Base-by-base conservation (phyloP, 352 stramenopile species). In the Plasmopara viticola region DNA sequence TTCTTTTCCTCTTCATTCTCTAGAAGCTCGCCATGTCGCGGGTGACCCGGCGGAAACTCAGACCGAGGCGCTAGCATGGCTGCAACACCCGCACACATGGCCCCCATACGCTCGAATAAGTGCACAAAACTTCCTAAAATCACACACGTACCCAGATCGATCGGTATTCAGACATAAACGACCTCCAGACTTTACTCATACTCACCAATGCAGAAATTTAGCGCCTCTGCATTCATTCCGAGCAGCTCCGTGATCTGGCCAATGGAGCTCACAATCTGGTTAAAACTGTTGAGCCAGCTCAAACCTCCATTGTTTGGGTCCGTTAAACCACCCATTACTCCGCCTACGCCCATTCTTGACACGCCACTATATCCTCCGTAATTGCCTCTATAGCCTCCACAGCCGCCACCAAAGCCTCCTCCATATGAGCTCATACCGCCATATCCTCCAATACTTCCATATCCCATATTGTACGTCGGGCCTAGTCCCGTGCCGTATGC, bases 81-180 rank as follows among this genome's bases (percentile, higher is more conserved):
- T 6, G 79, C 78, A 40, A 86, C 77, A 17, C 71, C 68, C 1
- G 77, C 78, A 25, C 73, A 87, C 75, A 90, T 87, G 40, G 68
- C 75, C 49, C 73, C 77, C 72, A 90, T 89, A 39, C 79, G 70
- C 60, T 92, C 82, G n/a, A 90, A 49, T 51, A 90, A 92, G 47
- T 92, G 68, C 7, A 92, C 78, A 56, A 89, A 92, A 48, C 77
- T 90, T 5, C 73, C 74, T 84, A 9, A 2, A 14, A 43, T n/a
- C 53, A 44, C 9, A 20, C 18, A 51, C 34, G 33, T 5, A 56
- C 10, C n/a, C n/a, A n/a, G n/a, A n/a, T 34, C 34, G 5, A 35
- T 56, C 51, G 53, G 29, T 14, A 49, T 42, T 33, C 2, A 30
- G 3, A 29, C 9, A 6, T 20, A 15, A 31, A 44, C 40, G 2